Evolutionary conservation across 208 protist species (phyloP).

Genomic region (Acanthamoeba culbertsoni): DNA sequence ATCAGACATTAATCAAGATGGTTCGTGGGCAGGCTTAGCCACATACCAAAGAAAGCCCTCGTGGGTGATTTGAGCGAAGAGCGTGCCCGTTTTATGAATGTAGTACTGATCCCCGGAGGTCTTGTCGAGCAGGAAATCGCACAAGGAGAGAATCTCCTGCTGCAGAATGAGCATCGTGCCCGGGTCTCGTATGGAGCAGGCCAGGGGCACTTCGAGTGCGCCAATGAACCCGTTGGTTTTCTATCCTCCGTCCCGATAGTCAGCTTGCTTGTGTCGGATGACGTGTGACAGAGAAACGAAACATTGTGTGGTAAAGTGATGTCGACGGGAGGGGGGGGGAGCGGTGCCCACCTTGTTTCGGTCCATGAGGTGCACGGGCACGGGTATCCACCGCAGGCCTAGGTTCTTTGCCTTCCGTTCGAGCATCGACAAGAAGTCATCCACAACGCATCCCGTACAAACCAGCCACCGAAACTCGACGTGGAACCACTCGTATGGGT

Average conservation of each 20-base stretch:
- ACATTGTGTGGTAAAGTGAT: too few relatives aligned
- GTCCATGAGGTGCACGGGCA: constrained; percentile 44
- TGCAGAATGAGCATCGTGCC: constrained; percentile 59
- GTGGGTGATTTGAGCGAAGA: constrained; percentile 62
- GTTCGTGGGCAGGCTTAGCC: not conserved
- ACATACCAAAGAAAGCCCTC: constrained; percentile 68
- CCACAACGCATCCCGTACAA: constrained; percentile 72
- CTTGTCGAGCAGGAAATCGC: constrained; percentile 41
- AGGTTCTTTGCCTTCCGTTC: constrained; percentile 68
- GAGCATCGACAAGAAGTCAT: constrained; percentile 68
- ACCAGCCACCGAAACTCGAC: constrained; percentile 75
- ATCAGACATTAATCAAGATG: too few relatives aligned
- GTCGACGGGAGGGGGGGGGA: not conserved
- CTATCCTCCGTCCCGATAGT: not conserved
- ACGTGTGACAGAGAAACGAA: not conserved
- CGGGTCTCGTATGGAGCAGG: not conserved
- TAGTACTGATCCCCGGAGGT: constrained; percentile 54
- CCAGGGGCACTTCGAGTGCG: not conserved
- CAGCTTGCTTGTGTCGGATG: not conserved
- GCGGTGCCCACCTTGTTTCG: constrained; percentile 4
- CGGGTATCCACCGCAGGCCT: constrained; percentile 61
- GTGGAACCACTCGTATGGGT: constrained; percentile 60
- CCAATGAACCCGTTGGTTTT: constrained; percentile 45
- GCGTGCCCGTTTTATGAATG: constrained; percentile 67
- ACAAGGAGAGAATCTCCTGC: constrained; percentile 53